Conservation (phyloP, 768 basidiomycete genomes). For the Tulasnella sp. region DNA sequence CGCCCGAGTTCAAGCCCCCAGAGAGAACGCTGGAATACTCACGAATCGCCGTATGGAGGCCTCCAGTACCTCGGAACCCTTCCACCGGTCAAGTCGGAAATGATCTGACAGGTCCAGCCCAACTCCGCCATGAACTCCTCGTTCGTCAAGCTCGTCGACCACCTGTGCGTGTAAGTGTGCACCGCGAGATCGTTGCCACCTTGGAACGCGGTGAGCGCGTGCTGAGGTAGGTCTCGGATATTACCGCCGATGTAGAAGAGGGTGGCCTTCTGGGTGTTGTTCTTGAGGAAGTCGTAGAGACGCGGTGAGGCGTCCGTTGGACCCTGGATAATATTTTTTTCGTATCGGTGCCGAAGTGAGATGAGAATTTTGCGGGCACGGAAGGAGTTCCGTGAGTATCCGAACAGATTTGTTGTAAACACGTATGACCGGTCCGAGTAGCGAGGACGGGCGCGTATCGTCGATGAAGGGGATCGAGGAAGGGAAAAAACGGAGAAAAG, state of each 20-base stretch:
- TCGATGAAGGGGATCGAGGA: neutral
- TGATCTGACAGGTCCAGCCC: slow-evolving; percentile 76
- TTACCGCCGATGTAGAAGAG: slow-evolving; percentile 88
- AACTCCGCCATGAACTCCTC: slow-evolving; percentile 64
- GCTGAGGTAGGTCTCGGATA: slow-evolving; percentile 62
- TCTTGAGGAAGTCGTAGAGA: slow-evolving; percentile 63
- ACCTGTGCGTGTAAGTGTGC: slow-evolving; percentile 55
- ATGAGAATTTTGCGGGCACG: neutral
- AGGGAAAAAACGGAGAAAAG: neutral
- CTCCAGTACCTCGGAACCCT: slow-evolving; percentile 73
- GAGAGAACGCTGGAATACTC: neutral
- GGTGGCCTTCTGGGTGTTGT: slow-evolving; percentile 65
- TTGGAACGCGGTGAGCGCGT: slow-evolving; percentile 54
- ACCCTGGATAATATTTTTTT: slow-evolving; percentile 40
- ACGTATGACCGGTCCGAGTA: neutral
- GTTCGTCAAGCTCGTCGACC: slow-evolving; percentile 61
- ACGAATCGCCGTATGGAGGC: slow-evolving; percentile 66
- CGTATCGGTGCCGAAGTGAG: neutral
- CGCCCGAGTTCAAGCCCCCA: neutral
- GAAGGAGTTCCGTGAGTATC: neutral
- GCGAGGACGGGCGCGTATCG: neutral
- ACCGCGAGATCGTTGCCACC: slow-evolving; percentile 39
- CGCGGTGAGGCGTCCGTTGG: slow-evolving; percentile 47
- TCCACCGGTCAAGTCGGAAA: slow-evolving; percentile 73
- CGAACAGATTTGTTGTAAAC: neutral